A percentile compares a stretch with the other conserved stretches of the same genome.
Conservation (phyloP, 139 green algal genomes). For the Mesotaenium endlicherianum region DNA sequence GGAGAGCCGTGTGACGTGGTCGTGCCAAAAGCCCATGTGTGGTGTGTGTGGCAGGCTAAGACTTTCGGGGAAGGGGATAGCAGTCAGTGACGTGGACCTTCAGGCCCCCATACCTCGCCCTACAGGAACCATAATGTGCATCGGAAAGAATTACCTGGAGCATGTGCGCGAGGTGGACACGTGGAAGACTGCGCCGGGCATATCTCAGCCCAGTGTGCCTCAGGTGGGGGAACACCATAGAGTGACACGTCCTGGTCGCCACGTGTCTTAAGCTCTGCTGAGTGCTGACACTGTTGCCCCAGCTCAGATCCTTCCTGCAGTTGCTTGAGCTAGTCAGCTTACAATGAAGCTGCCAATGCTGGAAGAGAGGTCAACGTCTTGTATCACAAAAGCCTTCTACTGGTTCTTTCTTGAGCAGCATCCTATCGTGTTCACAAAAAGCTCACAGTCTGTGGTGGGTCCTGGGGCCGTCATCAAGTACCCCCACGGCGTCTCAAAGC, state of each 20-base stretch:
- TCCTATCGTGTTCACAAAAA: constrained; percentile 50
- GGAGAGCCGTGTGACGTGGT: not conserved
- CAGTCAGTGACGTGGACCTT: constrained; percentile 6
- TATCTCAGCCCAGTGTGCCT: constrained; percentile 25
- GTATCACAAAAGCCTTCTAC: no score
- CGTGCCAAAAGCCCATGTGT: not conserved
- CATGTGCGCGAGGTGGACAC: constrained; percentile 50
- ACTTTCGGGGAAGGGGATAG: constrained; percentile 5
- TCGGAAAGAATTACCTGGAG: constrained; percentile 45
- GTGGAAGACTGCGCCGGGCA: constrained; percentile 32
- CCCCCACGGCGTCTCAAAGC: not conserved
- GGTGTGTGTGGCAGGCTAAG: not conserved
- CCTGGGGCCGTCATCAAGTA: constrained; percentile 17
- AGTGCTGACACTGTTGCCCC: no score
- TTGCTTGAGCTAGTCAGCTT: no score
- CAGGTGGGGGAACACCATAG: no score
- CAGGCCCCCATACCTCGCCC: constrained; percentile 16
- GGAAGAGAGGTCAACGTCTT: no score
- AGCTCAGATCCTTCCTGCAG: no score
- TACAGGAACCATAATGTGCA: constrained; percentile 32
- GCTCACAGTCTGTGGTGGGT: constrained; percentile 27
- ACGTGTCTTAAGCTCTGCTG: no score
- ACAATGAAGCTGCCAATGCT: no score
- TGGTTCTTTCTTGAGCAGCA: no score
- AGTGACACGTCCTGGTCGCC: no score